These are phyloP conservation scores for Halenospora varia DNA, from an alignment of 495 filamentous ascomycete genomes.

Conservation along the genomic window DNA sequence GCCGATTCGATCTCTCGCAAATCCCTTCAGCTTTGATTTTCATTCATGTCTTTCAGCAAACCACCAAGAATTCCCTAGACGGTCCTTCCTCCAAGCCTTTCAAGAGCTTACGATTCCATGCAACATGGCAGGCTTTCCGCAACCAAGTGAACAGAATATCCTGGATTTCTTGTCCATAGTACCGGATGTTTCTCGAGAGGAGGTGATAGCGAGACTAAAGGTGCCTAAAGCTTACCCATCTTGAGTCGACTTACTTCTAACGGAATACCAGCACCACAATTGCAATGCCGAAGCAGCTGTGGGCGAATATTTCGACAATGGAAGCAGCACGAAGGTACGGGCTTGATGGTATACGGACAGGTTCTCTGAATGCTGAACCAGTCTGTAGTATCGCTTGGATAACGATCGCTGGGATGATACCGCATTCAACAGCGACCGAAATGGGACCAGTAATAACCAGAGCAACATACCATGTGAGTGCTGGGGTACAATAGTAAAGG, in stretches of 20 bases:
- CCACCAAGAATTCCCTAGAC: neutral
- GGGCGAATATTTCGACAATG: slow-evolving; percentile 41
- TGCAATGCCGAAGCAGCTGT: slow-evolving; percentile 39
- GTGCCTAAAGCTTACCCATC: slow-evolving; percentile 18
- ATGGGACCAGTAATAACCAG: slow-evolving; percentile 31
- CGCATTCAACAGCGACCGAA: slow-evolving; percentile 39
- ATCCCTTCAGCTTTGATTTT: neutral
- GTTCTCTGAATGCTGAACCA: neutral
- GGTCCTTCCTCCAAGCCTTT: neutral
- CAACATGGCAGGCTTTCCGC: slow-evolving; percentile 27
- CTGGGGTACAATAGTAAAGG: too few species aligned
- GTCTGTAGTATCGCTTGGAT: slow-evolving; percentile 38
- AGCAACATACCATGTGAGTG: slow-evolving; percentile 31
- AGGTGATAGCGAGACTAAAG: slow-evolving; percentile 36
- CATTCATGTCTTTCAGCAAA: neutral
- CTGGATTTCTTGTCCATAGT: slow-evolving; percentile 26
- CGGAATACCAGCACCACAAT: slow-evolving; percentile 31
- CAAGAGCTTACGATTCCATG: neutral
- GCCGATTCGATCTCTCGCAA: neutral
- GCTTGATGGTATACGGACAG: neutral
- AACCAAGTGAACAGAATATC: slow-evolving; percentile 29
- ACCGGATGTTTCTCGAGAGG: slow-evolving; percentile 25
- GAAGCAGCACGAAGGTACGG: slow-evolving; percentile 31
- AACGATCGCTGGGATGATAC: slow-evolving; percentile 51
- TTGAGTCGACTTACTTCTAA: neutral